Percentiles rank a stretch among this genome's conserved stretches.
These are phyloP conservation scores for Debaryomyces castellii DNA, from an alignment of 805 yeast species.

Conservation along the genomic window DNA sequence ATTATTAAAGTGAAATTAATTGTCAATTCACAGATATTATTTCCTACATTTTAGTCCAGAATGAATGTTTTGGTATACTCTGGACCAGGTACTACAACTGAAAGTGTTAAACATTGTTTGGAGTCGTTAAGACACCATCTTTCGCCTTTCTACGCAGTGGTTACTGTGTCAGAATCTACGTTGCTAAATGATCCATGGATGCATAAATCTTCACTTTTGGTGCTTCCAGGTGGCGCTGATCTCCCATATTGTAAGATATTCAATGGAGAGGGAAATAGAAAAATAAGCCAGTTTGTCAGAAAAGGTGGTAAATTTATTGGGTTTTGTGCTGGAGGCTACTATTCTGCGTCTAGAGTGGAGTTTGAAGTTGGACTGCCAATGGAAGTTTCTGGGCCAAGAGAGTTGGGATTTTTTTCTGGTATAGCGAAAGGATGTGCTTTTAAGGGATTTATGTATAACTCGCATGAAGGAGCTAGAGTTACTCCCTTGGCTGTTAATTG, in stretches of 20 bases:
- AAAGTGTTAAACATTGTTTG: slow-evolving; percentile 79
- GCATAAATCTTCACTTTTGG: slow-evolving; percentile 71
- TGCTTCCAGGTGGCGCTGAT: slow-evolving; percentile 97
- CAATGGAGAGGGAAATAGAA: slow-evolving; percentile 64
- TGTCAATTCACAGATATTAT: no score
- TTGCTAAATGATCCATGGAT: slow-evolving; percentile 86
- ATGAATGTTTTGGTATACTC: slow-evolving; percentile 40
- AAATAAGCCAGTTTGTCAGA: slow-evolving; percentile 62
- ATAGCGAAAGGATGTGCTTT: slow-evolving; percentile 77
- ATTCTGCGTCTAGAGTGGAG: slow-evolving; percentile 70
- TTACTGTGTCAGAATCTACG: slow-evolving; percentile 61
- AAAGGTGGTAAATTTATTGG: slow-evolving; percentile 85
- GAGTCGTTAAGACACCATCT: slow-evolving; percentile 72
- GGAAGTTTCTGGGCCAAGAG: slow-evolving; percentile 87
- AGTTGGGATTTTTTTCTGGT: slow-evolving; percentile 81
- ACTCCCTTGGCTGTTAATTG: slow-evolving; percentile 44
- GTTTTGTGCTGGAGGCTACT: slow-evolving; percentile 95
- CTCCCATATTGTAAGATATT: slow-evolving; percentile 75
- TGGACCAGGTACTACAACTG: slow-evolving; percentile 82
- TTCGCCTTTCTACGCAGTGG: slow-evolving; percentile 87
- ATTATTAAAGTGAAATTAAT: no score
- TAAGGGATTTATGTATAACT: slow-evolving; percentile 75
- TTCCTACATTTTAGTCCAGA: no score
- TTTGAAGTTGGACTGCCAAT: slow-evolving; percentile 77
- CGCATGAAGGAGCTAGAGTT: slow-evolving; percentile 74